These are phyloP conservation scores for Blastobotrys capitulatus DNA, from an alignment of 1,139 yeast genomes.

Conservation along the genomic window DNA sequence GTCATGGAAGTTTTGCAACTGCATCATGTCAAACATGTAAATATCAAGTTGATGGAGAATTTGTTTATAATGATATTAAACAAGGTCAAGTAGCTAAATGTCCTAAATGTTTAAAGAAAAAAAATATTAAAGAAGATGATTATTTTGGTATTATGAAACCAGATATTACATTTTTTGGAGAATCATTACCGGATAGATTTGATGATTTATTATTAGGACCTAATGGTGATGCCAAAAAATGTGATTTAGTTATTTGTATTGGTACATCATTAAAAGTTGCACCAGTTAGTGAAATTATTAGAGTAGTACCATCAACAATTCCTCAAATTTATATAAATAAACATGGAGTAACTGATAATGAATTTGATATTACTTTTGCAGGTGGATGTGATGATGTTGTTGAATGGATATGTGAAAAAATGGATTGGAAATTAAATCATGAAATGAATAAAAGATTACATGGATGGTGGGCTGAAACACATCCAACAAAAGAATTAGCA, in stretches of 20 bases:
- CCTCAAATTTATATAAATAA: slow-evolving; percentile 83
- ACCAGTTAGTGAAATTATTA: slow-evolving; percentile 92
- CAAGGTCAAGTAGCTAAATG: slow-evolving; percentile 63
- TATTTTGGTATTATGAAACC: slow-evolving; percentile 85
- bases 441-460: slow-evolving; percentile 33
- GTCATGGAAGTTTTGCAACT: slow-evolving; percentile 93
- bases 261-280: slow-evolving; percentile 95
- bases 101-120: slow-evolving; percentile 46
- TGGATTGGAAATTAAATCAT: slow-evolving; percentile 70
- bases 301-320: slow-evolving; percentile 57
- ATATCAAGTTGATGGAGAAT: slow-evolving; percentile 60
- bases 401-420: slow-evolving; percentile 50
- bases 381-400: slow-evolving; percentile 91
- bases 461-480: slow-evolving; percentile 5
- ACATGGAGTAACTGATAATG: slow-evolving; percentile 72
- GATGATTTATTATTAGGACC: slow-evolving; percentile 42
- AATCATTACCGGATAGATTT: slow-evolving; percentile 69
- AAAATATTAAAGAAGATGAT: slow-evolving; percentile 19
- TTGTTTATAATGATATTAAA: slow-evolving; percentile 57
- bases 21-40: slow-evolving; percentile 86
- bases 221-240: slow-evolving; percentile 43
- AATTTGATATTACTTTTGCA: slow-evolving; percentile 73
- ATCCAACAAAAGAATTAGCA: slow-evolving; percentile 1
- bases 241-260: slow-evolving; percentile 80
- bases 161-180: slow-evolving; percentile 93